Evolutionary conservation across 805 yeast genomes (phyloP), one percentile per base, ranked within the genome.

Genomic region (Candida boidinii): DNA sequence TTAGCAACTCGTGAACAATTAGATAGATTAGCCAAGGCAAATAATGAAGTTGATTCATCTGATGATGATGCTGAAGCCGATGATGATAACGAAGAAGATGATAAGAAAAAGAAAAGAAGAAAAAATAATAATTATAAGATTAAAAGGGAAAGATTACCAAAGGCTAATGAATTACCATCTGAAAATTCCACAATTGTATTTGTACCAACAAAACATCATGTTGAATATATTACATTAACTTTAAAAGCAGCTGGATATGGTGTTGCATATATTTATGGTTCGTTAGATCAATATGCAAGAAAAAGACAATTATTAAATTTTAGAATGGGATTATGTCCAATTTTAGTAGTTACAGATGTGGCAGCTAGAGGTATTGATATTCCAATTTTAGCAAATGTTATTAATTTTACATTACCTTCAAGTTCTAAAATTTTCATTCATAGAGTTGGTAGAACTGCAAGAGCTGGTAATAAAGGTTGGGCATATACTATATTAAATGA

Each of bases 291-390:
- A 53, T 79, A 76, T 46, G 98, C 98, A 1, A 79, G 99, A 68
- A 79, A 79, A 39, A 79, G 82, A 45, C 97, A 92, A 53, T 63
- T 92, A 31, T 70, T 79, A 49, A 79, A 86, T 45, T 92, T 92
- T 59, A 67, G 95, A 46, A 65, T 79, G 2, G 98, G 96, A 1
- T 64, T 82, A 29, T 76, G 96, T 4, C 76, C 83, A 20, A 55
- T 92, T n/a, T 58, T 92, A 54, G 96, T 92, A 8, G 99, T 92
- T 35, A 92, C 98, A 1, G 98, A 92, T 66, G 97, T 85, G 42
- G 95, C 95, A 17, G 98, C 98, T 2, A 79, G 98, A 66, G 98
- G 98, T 77, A 87, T 92, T 40, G 99, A 94, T 74, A 85, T 92
- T 43, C 98, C 98, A 0, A 78, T 92, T 36, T 70, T 92, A 51